Conservation (phyloP, 1,284 basidiomycete species). For the Cystobasidiaceae sp. region DNA sequence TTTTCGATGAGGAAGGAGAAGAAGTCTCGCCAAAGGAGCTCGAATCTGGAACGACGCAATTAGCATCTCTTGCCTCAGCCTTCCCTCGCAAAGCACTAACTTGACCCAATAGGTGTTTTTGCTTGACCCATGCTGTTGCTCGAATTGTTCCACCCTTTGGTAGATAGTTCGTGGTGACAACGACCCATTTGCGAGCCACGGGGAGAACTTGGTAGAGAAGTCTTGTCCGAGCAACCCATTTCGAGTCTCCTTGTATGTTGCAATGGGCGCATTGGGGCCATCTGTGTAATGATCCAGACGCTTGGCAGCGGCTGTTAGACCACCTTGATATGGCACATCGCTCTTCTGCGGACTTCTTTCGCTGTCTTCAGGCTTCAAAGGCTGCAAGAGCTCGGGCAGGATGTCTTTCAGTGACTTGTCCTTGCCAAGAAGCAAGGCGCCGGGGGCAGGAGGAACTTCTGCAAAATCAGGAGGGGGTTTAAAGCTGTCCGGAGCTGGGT, state of each 20-base stretch:
- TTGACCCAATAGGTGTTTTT: slow-evolving; percentile 51
- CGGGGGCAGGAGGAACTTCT: slow-evolving; percentile 1
- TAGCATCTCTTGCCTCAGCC: background rate
- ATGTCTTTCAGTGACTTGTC: background rate
- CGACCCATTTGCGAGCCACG: slow-evolving; percentile 53
- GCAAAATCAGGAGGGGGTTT: slow-evolving; percentile 44
- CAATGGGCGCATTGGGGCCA: slow-evolving; percentile 45
- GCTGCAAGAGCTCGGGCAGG: slow-evolving; percentile 6
- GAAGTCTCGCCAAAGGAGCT: slow-evolving; percentile 56
- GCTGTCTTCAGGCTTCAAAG: slow-evolving; percentile 13
- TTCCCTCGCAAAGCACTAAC: background rate
- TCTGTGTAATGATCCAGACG: slow-evolving; percentile 49
- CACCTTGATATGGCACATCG: slow-evolving; percentile 51
- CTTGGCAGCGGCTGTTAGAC: slow-evolving; percentile 48
- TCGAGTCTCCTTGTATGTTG: slow-evolving; percentile 54
- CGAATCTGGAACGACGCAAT: slow-evolving; percentile 45
- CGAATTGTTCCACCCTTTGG: slow-evolving; percentile 46
- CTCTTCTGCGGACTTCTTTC: slow-evolving; percentile 37
- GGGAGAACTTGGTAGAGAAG: slow-evolving; percentile 55
- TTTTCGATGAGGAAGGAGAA: slow-evolving; percentile 50
- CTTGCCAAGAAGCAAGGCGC: background rate
- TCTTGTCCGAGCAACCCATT: slow-evolving; percentile 55
- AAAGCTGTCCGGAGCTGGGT: slow-evolving; percentile 35
- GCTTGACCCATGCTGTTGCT: slow-evolving; percentile 45
- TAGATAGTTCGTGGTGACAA: slow-evolving; percentile 52